Percentiles rank a stretch among this genome's conserved stretches.
Evolutionary conservation across 2,329 filamentous ascomycete genomes (phyloP).

Genomic region (Cordyceps fumosorosea): DNA sequence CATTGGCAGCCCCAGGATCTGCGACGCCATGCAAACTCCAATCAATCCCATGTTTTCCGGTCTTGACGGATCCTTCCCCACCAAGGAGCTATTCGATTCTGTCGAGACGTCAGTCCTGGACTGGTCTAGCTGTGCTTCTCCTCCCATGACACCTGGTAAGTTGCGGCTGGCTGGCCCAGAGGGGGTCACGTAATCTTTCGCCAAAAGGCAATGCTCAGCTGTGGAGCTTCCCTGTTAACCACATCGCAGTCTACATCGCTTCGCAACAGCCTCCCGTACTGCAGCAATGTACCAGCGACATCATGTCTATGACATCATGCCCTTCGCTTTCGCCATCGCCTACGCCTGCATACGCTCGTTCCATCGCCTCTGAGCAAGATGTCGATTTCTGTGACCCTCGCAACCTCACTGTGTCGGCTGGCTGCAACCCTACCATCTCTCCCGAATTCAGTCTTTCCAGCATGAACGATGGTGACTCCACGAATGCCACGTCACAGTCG

Average conservation of each 20-base stretch:
- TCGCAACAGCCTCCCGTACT: conserved; percentile 50
- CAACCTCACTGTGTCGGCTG: conserved; percentile 66
- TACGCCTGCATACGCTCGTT: conserved; percentile 62
- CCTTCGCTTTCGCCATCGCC: conserved; percentile 85
- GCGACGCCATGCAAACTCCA: conserved; percentile 74
- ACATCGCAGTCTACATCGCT: conserved; percentile 42
- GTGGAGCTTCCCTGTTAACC: conserved; percentile 27
- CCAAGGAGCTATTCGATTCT: conserved; percentile 66
- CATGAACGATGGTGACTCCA: conserved; percentile 58
- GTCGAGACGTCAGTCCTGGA: conserved; percentile 70
- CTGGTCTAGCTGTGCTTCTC: conserved; percentile 71
- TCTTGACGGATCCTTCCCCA: conserved; percentile 54
- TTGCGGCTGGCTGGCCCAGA: conserved; percentile 19
- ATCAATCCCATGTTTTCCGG: conserved; percentile 73
- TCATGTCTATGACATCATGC: conserved; percentile 68
- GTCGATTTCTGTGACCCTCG: conserved; percentile 88
- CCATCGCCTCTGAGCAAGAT: conserved; percentile 62
- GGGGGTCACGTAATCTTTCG: too few relatives aligned
- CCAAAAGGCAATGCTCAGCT: not conserved
- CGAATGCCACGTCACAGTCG: conserved; percentile 37
- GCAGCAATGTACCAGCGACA: conserved; percentile 59
- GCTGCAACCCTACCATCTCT: conserved; percentile 41
- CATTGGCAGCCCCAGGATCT: conserved; percentile 77
- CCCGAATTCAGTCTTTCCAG: conserved; percentile 61
- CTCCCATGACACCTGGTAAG: conserved; percentile 88